Conservation (phyloP, 148 eudicot species). For the Chenopodium berlandieri region DNA sequence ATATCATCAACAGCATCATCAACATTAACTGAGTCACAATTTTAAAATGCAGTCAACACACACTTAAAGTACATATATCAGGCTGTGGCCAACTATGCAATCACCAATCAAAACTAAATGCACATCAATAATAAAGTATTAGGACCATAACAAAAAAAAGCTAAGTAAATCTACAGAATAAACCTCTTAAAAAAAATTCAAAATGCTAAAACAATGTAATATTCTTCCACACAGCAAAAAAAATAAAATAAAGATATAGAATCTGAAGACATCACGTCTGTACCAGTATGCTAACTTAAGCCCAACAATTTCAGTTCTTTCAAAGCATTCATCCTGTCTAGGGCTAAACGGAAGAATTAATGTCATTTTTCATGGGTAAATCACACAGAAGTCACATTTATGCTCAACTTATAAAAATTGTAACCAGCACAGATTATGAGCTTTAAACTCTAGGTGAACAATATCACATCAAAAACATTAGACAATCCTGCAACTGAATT, state of each 20-base stretch:
- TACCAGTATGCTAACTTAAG: background rate
- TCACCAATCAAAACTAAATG: background rate
- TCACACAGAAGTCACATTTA: background rate
- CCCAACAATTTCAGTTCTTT: background rate
- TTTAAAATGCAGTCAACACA: background rate
- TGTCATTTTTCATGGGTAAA: background rate
- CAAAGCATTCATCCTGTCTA: background rate
- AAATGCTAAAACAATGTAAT: background rate
- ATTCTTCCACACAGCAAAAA: background rate
- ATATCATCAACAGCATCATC: constrained; percentile 99
- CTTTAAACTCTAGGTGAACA: background rate
- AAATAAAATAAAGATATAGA: background rate
- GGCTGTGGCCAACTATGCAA: background rate
- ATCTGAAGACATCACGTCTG: background rate
- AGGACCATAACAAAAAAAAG: background rate
- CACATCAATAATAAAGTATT: background rate
- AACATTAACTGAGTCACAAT: constrained; percentile 62
- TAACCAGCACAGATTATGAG: background rate
- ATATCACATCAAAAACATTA: background rate
- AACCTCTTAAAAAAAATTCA: background rate
- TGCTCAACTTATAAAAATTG: background rate
- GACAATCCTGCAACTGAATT: background rate
- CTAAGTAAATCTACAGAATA: background rate
- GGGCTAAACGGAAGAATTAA: background rate
- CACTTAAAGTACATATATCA: background rate